Evolutionary conservation across 495 filamentous ascomycete species (phyloP), one percentile per base, ranked within the genome.

Genomic region (Beverwykella pulmonaria): DNA sequence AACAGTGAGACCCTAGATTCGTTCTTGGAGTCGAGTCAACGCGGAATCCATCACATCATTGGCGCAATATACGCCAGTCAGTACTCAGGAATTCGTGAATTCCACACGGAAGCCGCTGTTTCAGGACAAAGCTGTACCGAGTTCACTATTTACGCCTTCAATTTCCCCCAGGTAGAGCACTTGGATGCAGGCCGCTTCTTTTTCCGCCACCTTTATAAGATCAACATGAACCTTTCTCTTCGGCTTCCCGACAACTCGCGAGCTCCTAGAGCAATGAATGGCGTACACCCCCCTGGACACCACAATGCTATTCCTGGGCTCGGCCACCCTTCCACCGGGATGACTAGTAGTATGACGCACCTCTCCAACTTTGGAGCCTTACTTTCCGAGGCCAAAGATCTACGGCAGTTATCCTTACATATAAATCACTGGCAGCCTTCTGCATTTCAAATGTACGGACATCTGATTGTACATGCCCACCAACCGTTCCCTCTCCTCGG

Each of bases 1-100:
- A 3, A 25, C 1, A 7, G 22, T 48, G 32, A 15, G 8, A 15
- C 15, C 25, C 1, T 15, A 22, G 12, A 47, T 20, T 27, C 14
- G 2, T 34, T 53, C 25, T 23, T 61, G 8, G 63, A 61, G 5
- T 20, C 20, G 19, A 14, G 4, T 30, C 65, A 57, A 23, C 53
- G 50, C 23, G 68, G 68, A 17, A 54, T 70, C 58, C 63, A 70
- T 44, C 41, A 58, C 30, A 52, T 70, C 20, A 67, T 70, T 47
- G 62, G 60, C 14, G 68, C 68, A 23, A 41, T 67, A 1, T 46
- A 52, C 57, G 19, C 39, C 14, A 10, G 50, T 3, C 48, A 70
- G 12, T 70, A 70, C 26, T 12, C 49, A n/a, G 59, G 59, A 27
- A 59, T 70, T 47, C 49, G 34, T 25, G 52, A 50, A 23, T 66